phyloP scores from a whole-genome alignment of 1,139 yeast species.

The Suhomyces chickasaworum region DNA sequence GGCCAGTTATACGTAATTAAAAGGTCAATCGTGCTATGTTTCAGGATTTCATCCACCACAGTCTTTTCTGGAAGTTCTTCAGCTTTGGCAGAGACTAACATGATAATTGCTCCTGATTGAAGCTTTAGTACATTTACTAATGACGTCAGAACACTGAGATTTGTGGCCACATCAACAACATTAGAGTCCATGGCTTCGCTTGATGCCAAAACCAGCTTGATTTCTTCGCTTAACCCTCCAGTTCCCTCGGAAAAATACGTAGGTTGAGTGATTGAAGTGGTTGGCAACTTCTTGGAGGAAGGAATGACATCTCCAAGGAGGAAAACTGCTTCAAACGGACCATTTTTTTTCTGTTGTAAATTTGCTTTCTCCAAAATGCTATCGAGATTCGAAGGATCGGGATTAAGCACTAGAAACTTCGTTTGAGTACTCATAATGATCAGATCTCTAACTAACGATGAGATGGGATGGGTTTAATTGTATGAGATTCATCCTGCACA shows the following conservation, averaged over 20 bases:
- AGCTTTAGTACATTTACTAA: constrained; percentile 41
- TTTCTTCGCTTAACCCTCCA: constrained; percentile 17
- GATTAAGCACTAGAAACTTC: constrained; percentile 53
- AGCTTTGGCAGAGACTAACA: constrained; percentile 41
- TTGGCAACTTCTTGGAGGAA: constrained; percentile 19
- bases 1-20: constrained; percentile 68
- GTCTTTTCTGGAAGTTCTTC: constrained; percentile 19
- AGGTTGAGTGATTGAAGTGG: constrained; percentile 25
- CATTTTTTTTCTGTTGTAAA: constrained; percentile 54
- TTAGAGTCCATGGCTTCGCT: constrained; percentile 3
- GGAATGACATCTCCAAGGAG: constrained; percentile 52
- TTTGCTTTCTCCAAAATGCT: constrained; percentile 52
- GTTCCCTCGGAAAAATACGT: constrained; percentile 35
- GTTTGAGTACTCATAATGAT: constrained; percentile 15
- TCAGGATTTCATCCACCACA: constrained; percentile 14
- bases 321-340: constrained; percentile 62
- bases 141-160: constrained; percentile 24
- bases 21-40: constrained; percentile 46
- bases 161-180: constrained; percentile 22
- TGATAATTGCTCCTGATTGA: constrained; percentile 49
- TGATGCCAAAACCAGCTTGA: constrained; percentile 1
- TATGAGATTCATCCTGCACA: too few relatives aligned
- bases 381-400: constrained; percentile 40
- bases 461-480: neutral
- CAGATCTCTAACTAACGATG: neutral